A percentile compares a stretch with the other conserved stretches of the same genome.
These are phyloP conservation scores for Speleostelium caveatum DNA, from an alignment of 78 protist species.

Conservation along the genomic window DNA sequence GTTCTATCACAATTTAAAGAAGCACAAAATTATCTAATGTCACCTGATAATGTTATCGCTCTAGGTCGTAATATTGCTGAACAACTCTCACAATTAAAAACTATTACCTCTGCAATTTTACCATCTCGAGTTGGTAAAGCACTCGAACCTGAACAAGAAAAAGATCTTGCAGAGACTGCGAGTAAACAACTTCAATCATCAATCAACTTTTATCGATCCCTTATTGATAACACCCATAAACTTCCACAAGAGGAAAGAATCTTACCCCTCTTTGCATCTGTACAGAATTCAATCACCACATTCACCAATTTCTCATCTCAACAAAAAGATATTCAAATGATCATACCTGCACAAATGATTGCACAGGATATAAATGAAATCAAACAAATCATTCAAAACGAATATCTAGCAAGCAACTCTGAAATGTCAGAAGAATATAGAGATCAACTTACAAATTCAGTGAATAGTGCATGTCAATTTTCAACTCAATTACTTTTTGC, in stretches of 20 bases:
- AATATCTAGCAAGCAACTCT: not conserved
- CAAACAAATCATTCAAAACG: not conserved
- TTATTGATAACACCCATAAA: not conserved
- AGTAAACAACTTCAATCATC: slow-evolving; percentile 25
- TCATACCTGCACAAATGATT: slow-evolving; percentile 52
- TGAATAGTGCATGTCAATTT: slow-evolving; percentile 15
- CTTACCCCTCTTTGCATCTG: slow-evolving; percentile 24
- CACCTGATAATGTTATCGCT: slow-evolving; percentile 38
- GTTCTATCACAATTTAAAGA: slow-evolving; percentile 13
- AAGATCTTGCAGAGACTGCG: slow-evolving; percentile 30
- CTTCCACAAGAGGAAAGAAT: slow-evolving; percentile 27
- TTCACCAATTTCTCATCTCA: not conserved
- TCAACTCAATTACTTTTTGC: slow-evolving; percentile 49
- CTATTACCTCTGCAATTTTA: not conserved
- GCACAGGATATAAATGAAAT: slow-evolving; percentile 40
- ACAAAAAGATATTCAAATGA: slow-evolving; percentile 35
- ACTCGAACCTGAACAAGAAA: slow-evolving; percentile 4
- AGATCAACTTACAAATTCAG: slow-evolving; percentile 43
- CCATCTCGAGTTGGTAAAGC: slow-evolving; percentile 7
- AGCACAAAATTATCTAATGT: not conserved
- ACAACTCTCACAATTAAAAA: slow-evolving; percentile 25
- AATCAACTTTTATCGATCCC: slow-evolving; percentile 22
- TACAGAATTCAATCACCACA: slow-evolving; percentile 35
- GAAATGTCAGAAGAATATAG: slow-evolving; percentile 33
- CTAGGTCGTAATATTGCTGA: slow-evolving; percentile 46